Base-by-base conservation (phyloP, 2,329 filamentous ascomycete species). In the Pseudocercospora macadamiae region DNA sequence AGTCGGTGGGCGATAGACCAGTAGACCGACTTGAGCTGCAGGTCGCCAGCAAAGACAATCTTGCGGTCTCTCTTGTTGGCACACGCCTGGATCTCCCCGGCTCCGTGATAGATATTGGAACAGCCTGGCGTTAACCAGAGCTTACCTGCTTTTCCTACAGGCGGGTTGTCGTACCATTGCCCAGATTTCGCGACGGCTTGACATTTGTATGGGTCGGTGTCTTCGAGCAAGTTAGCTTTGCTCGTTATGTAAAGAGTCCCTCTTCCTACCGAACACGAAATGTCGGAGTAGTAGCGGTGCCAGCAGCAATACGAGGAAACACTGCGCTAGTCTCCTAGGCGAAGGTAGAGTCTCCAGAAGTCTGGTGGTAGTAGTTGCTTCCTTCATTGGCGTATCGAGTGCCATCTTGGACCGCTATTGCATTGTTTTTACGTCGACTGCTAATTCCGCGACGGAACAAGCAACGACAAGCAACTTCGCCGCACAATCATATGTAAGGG, bases 11-110 rank as follows among this genome's bases (percentile, higher is more conserved):
- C 79, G 2, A 80, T 76, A 51, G 83, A 82, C 80, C 83, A 87
- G 69, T 84, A 89, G 4, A 87, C 71, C 64, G 87, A 82, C 10
- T 86, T 80, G 6, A 82, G 80, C 1, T 81, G 83, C 1, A 83
- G 83, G 69, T 89, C 86, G 34, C 86, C 86, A 23, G 82, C 77
- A 63, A 89, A 85, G 14, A 86, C 76, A n/a, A 88, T 66, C 51
- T 78, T 79, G 6, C 79, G 80, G 12, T 76, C 74, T 2, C 73
- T 21, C 4, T 30, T 16, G 21, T 52, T 73, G 19, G 86, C 76
- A 66, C 86, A 89, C 45, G 74, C 71, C 16, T 75, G 71, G 37
- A 87, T 77, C 34, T 85, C 82, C n/a, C 77, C 69, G 4, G 71
- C 67, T 7, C 78, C 76, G 71, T 87, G 87, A 54, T 81, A 74